Percentiles rank a stretch among this genome's conserved stretches.
These are phyloP conservation scores for apple (Malus domestica) DNA, from an alignment of 306 rosid species.

Conservation along the genomic window DNA sequence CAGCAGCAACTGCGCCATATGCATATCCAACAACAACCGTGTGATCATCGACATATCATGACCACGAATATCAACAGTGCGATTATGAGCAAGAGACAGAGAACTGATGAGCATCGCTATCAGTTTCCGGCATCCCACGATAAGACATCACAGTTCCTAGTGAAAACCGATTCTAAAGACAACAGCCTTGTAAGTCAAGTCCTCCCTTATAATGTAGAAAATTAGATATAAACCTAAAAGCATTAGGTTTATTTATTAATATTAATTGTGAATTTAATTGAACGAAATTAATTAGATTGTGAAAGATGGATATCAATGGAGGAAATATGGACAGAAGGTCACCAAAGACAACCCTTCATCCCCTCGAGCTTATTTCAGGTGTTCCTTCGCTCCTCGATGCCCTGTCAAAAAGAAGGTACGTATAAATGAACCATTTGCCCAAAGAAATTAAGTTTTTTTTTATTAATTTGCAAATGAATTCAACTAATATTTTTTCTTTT, in stretches of 20 bases:
- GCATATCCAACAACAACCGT: not conserved
- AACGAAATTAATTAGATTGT: conserved; percentile 12
- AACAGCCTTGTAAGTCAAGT: conserved; percentile 37
- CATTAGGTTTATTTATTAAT: not conserved
- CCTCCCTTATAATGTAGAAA: not conserved
- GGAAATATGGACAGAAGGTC: conserved; percentile 80
- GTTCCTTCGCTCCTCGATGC: conserved; percentile 64
- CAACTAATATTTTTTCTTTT: not conserved
- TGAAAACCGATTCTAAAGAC: conserved; percentile 47
- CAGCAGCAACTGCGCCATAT: not conserved
- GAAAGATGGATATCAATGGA: conserved; percentile 68
- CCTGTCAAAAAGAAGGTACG: conserved; percentile 72
- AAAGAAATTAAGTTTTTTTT: not conserved
- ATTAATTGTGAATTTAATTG: not conserved
- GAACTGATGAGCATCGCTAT: conserved; percentile 1
- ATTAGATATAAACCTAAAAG: not conserved
- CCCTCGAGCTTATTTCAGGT: conserved; percentile 78
- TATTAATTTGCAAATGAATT: not conserved
- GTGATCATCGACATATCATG: not conserved
- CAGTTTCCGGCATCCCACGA: conserved; percentile 27
- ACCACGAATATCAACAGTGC: not conserved
- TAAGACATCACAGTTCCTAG: conserved; percentile 30
- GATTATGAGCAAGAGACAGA: conserved; percentile 30
- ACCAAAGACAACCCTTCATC: conserved; percentile 63
- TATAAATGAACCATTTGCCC: not conserved